Evolutionary conservation across 2,329 filamentous ascomycete species (phyloP).

Genomic region (Aureobasidium sp.): DNA sequence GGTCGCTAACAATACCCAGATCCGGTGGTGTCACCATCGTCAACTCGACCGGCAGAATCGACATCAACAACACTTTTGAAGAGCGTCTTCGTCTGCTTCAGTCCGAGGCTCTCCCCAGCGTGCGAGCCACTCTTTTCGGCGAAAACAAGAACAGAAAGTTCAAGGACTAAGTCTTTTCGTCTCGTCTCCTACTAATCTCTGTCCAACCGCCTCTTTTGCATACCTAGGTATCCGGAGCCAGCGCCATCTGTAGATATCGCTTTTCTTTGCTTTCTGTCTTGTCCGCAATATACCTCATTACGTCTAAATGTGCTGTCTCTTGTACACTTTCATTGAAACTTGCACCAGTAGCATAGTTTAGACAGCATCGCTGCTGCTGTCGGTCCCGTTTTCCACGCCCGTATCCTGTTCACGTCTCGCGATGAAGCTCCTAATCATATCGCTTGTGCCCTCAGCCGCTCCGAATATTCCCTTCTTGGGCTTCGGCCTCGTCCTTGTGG

Average conservation of each 20-base stretch:
- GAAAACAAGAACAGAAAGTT: conserved; percentile 95
- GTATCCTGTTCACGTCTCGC: conserved; percentile 11
- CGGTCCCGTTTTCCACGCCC: not conserved
- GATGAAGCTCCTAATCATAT: conserved; percentile 26
- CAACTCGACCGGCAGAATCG: conserved; percentile 84
- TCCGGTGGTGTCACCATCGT: conserved; percentile 76
- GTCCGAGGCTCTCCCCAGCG: conserved; percentile 72
- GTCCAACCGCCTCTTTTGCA: conserved; percentile 1
- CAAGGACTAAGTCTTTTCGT: conserved; percentile 59
- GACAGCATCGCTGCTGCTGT: not conserved
- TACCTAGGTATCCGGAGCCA: conserved; percentile 8
- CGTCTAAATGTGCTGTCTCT: not conserved
- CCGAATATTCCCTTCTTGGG: conserved; percentile 27
- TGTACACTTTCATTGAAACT: not conserved
- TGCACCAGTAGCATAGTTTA: not conserved
- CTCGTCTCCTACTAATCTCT: not conserved
- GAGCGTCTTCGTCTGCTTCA: conserved; percentile 81
- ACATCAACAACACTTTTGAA: conserved; percentile 97
- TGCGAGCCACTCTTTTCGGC: conserved; percentile 83
- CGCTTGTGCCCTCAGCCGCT: conserved; percentile 31
- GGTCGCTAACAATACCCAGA: conserved; percentile 41
- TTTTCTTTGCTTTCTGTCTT: conserved; percentile 5
- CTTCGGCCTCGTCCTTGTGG: conserved; percentile 56
- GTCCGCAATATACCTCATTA: conserved; percentile 15
- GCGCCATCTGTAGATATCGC: conserved; percentile 14